A percentile compares a stretch with the other conserved stretches of the same genome.
Conservation (phyloP, 73 alveolate species). For the Uronychia setigera region DNA sequence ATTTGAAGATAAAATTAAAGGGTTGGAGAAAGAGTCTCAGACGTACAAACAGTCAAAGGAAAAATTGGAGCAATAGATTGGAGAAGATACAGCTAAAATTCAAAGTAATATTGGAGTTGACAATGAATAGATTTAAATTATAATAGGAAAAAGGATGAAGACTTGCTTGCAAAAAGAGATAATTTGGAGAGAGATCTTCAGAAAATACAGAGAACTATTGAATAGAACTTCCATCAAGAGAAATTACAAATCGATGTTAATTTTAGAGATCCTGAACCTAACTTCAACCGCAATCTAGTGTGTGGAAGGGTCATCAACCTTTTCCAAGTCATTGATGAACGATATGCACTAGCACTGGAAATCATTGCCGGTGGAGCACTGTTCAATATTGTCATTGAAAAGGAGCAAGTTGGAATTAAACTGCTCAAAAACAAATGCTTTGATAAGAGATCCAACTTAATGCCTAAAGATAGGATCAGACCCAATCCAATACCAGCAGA, state of each 20-base stretch:
- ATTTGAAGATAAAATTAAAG: not conserved
- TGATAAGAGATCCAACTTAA: slow-evolving; percentile 62
- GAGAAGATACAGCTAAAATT: not conserved
- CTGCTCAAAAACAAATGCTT: slow-evolving; percentile 77
- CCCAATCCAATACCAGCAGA: slow-evolving; percentile 16
- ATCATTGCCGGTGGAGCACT: slow-evolving; percentile 92
- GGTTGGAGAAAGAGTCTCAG: not conserved
- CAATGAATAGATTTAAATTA: not conserved
- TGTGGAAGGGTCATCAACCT: slow-evolving; percentile 91
- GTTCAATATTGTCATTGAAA: slow-evolving; percentile 87
- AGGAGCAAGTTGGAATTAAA: slow-evolving; percentile 80
- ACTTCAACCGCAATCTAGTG: slow-evolving; percentile 85
- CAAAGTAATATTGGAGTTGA: not conserved
- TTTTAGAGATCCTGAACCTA: slow-evolving; percentile 82
- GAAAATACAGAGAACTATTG: not conserved
- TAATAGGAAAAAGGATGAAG: slow-evolving; percentile 1
- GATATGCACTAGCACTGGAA: slow-evolving; percentile 86
- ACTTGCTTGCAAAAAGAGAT: not conserved
- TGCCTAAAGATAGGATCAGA: slow-evolving; percentile 81
- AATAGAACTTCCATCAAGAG: not conserved
- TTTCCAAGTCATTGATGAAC: slow-evolving; percentile 88
- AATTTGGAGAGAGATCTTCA: slow-evolving; percentile 4
- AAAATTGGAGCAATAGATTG: not conserved
- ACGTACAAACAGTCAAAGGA: not conserved
- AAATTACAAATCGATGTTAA: slow-evolving; percentile 35